These are phyloP conservation scores for Lumnitzera racemosa DNA, from an alignment of 345 rosid species.

Conservation along the genomic window DNA sequence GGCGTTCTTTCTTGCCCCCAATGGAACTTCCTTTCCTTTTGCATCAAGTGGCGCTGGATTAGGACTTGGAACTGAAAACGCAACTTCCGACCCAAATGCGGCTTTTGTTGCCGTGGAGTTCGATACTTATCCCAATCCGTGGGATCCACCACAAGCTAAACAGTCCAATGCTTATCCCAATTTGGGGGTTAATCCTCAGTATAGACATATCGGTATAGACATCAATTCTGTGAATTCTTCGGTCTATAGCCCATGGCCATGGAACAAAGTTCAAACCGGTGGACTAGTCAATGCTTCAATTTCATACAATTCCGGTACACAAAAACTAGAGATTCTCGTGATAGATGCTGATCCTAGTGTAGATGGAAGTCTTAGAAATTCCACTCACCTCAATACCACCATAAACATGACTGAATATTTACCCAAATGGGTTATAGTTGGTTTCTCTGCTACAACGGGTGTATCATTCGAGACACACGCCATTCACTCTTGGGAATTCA, in stretches of 20 bases:
- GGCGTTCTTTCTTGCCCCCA: slow-evolving; percentile 10
- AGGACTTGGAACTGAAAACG: neutral
- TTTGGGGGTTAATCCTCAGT: neutral
- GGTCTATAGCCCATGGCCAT: neutral
- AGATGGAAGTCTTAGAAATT: neutral
- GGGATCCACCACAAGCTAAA: neutral
- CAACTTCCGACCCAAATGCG: neutral
- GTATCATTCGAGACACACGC: no score
- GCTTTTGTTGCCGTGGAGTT: neutral
- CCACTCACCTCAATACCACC: neutral
- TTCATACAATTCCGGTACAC: neutral
- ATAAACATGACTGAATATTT: neutral
- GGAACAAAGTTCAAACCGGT: neutral
- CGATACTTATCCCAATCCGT: neutral
- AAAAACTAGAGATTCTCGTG: neutral
- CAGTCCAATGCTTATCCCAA: neutral
- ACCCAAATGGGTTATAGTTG: no score
- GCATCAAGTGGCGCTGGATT: neutral
- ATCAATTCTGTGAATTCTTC: neutral
- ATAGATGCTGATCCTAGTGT: neutral
- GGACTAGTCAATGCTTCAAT: neutral
- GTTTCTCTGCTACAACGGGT: no score
- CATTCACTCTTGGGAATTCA: no score
- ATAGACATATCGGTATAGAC: neutral
- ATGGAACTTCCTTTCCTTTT: neutral